Evolutionary conservation across 305 asterid species (phyloP), one percentile per base, ranked within the genome.

Genomic region (Fraxinus xanthoxyloides): DNA sequence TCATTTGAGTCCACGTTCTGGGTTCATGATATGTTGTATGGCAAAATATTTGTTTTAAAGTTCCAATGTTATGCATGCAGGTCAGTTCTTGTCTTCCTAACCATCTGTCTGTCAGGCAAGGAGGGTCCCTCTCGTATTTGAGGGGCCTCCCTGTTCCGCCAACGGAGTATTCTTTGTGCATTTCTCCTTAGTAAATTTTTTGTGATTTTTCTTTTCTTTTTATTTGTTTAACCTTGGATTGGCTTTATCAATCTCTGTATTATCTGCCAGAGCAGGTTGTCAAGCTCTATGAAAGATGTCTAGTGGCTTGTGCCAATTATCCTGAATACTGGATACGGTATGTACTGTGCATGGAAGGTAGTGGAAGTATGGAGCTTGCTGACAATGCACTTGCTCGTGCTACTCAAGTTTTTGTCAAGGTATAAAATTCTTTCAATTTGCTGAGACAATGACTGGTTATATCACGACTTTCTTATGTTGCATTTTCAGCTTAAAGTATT

Each of bases 31-130:
- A 87, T 89, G 88, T 90, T 85, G 90, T 90, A 82, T 84, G 89
- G 84, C 85, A 83, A 83, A 84, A 84, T 85, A 86, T 90, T 77
- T 78, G 87, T 88, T 89, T 94, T 91, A 85, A 93, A 92, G 88
- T 91, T 89, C 91, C 87, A 88, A 92, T 92, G 95, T 93, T 96
- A 94, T 92, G 92, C 92, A 94, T 94, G 99, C 99, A 94, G 98
- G 98, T 93, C 91, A 94, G 91, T 90, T 82, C 93, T 96, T 94
- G 89, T 90, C 94, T 91, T 90, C 98, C 94, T 94, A 93, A 94
- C 91, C 94, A 90, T 96, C 94, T 94, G 86, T 90, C 90, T 91
- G 89, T 91, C 94, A 88, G 94, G 91, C 93, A 84, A 89, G 94
- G 95, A 90, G 90, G 95, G 91, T 89, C 96, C 98, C 97, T 84